phyloP scores from a whole-genome alignment of 2,329 filamentous ascomycete genomes.

The Ophiostoma triangulosporum region DNA sequence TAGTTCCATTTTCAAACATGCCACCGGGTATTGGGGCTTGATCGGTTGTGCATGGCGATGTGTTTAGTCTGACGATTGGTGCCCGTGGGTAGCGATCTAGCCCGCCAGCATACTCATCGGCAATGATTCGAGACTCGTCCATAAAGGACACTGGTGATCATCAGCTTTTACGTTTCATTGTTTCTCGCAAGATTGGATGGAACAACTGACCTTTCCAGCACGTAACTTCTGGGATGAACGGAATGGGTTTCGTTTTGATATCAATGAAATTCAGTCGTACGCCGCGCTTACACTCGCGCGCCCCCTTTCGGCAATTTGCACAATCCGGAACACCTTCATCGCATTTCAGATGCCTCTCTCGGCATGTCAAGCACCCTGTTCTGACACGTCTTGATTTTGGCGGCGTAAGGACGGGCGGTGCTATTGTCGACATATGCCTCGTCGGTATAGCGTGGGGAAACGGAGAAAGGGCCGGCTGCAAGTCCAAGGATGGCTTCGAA shows the following conservation, averaged over 20 bases:
- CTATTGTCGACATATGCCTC: background rate
- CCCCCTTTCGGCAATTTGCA: constrained; percentile 80
- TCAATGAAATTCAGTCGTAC: constrained; percentile 87
- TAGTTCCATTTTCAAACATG: background rate
- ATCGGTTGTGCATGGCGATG: constrained; percentile 13
- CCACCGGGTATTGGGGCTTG: background rate
- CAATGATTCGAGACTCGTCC: constrained; percentile 82
- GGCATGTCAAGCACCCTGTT: constrained; percentile 81
- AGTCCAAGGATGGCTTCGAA: background rate
- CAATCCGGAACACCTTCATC: constrained; percentile 56
- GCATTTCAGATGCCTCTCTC: constrained; percentile 82
- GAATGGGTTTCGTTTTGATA: constrained; percentile 56
- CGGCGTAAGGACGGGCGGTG: background rate
- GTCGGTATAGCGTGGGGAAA: background rate
- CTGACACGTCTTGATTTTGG: constrained; percentile 26
- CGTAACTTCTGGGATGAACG: constrained; percentile 43
- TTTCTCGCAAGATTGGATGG: background rate
- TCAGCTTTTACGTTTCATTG: background rate
- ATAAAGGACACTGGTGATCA: constrained; percentile 51
- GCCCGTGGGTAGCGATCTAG: constrained; percentile 50
- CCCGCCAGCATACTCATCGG: constrained; percentile 78
- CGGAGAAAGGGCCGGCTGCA: constrained; percentile 17
- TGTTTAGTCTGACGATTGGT: constrained; percentile 27
- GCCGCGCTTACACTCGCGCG: constrained; percentile 71
- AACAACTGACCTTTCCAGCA: constrained; percentile 50